Evolutionary conservation across 148 eudicot genomes (phyloP).

Genomic region (Rhododendron henanense): DNA sequence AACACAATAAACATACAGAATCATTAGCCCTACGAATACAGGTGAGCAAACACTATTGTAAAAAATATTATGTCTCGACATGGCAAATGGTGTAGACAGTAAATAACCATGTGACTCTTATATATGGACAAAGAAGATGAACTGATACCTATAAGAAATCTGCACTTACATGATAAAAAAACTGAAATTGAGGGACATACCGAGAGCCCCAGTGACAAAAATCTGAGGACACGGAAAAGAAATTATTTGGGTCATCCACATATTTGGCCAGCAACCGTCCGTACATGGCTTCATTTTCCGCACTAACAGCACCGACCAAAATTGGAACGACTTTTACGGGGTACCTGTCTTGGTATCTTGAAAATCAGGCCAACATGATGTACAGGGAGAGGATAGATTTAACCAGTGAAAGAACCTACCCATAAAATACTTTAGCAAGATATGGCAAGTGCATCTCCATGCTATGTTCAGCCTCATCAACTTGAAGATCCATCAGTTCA

Average conservation of each 20-base stretch:
- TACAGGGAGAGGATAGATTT: not conserved
- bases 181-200: slow-evolving; percentile 35
- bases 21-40: not conserved
- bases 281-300: slow-evolving; percentile 73
- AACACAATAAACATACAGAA: not conserved
- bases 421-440: slow-evolving; percentile 91
- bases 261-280: slow-evolving; percentile 83
- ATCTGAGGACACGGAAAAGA: slow-evolving; percentile 95
- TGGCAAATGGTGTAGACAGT: not conserved
- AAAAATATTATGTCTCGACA: not conserved
- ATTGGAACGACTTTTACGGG: slow-evolving; percentile 85
- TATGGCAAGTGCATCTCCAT: slow-evolving; percentile 99
- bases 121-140: not conserved
- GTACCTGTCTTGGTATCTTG: slow-evolving; percentile 37
- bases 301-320: slow-evolving; percentile 81
- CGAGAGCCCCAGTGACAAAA: slow-evolving; percentile 99
- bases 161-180: not conserved
- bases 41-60: not conserved
- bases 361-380: slow-evolving; percentile 17
- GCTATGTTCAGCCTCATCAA: slow-evolving; percentile 98
- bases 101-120: not conserved
- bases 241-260: slow-evolving; percentile 86
- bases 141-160: not conserved
- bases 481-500: slow-evolving; percentile 80
- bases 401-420: slow-evolving; percentile 36